Evolutionary conservation across 2,329 filamentous ascomycete species (phyloP), one percentile per base, ranked within the genome.

Genomic region (Fusarium verticillioides): DNA sequence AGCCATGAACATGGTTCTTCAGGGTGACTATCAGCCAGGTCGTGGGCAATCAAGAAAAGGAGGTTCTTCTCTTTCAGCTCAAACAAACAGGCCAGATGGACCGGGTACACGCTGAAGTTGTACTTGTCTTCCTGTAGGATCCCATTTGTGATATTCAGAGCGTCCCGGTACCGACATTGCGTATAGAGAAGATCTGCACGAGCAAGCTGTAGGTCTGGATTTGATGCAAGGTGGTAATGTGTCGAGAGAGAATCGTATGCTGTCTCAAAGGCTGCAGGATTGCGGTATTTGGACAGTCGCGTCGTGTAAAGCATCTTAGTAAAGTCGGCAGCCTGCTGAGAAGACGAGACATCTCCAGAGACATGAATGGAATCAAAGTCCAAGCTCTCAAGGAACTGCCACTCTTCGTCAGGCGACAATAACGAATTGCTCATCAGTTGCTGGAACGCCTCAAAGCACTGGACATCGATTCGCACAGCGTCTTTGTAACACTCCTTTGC

Each of bases 401-500:
- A 94, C 80, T 98, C 95, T 82, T 98, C 95, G 40, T 94, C 91
- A 0, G 95, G 95, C 53, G 90, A 90, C 90, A 99, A 93, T 70
- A 99, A 87, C 26, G 94, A 94, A 84, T 99, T 99, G 84, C 95
- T 94, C 91, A 98, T 98, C 62, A 99, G 89, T 84, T 98, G 95
- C 78, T 98, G 95, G 79, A 99, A 98, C 1, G 96, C 96, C 83
- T 99, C 96, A 80, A 97, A 98, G 83, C 96, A 99, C 82, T 97
- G 95, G 7, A 98, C 95, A 80, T 99, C 96, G 79, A 99, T 98
- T 70, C 94, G 91, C 50, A 98, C 95, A 4, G 96, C 96, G 78
- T 97, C 94, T 84, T 98, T 98, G 87, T 98, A 99, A 84, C 96
- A 98, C 78, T 98, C 95, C 82, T 98, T 98, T 59, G 96, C 96